Evolutionary conservation across 2,329 filamentous ascomycete genomes (phyloP), one percentile per base, ranked within the genome.

Genomic region (Fusarium mundagurra): DNA sequence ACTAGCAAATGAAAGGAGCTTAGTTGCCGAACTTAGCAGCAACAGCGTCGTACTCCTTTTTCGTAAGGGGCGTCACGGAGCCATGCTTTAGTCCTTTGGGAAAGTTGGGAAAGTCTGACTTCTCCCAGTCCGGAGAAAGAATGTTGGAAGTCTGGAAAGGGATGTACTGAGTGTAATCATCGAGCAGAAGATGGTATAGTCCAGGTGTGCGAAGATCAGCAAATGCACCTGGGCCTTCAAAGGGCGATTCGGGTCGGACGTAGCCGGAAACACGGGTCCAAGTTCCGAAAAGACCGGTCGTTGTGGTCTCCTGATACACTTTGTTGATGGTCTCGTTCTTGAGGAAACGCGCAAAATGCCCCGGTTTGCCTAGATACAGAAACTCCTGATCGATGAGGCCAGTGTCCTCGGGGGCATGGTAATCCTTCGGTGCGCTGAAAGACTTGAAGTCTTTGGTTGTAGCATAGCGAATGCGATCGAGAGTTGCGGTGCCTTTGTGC

Each of bases 301-400:
- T 82, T 2, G 82, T 84, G 14, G 81, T 81, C 71, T 88, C 86
- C 45, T 85, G 83, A 67, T 85, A 88, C 8, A 89, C 83, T n/a
- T 84, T 83, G 43, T 84, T 83, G 5, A 82, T 83, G 1, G 84
- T 83, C 75, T 88, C 86, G 72, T 88, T 86, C 77, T 88, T 88
- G 59, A 87, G 75, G 78, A 88, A 88, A 11, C 87, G 84, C 1
- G 82, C 83, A 50, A 84, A 88, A 16, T 79, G 71, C 5, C 79
- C 83, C 8, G 80, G 78, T 12, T 78, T 77, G 43, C 84, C 85
- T 1, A 88, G 79, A 27, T 83, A 79, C 36, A 86, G 82, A 76
- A 88, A 84, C 61, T 86, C 84, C 36, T 87, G 83, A 67, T 88
- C 87, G 67, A 88, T 89, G 43, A 88, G 77, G 5, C 84, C 83